Evolutionary conservation across 257 asterid species (phyloP).

Genomic region (Solanum acaule): DNA sequence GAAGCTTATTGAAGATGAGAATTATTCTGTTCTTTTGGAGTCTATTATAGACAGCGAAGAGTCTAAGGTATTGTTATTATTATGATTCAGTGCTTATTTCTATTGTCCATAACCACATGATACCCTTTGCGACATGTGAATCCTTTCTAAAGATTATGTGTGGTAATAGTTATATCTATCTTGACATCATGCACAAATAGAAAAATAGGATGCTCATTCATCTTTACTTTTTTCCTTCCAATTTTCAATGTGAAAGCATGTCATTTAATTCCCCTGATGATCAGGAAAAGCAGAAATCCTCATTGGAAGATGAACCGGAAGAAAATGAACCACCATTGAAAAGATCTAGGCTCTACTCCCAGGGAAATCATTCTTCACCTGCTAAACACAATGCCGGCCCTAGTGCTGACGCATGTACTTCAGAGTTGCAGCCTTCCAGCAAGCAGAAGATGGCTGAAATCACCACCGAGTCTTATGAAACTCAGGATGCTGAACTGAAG

Average conservation of each 20-base stretch:
- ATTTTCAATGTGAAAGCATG: background rate
- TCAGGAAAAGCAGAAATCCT: background rate
- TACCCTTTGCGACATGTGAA: background rate
- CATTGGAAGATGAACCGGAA: constrained; percentile 14
- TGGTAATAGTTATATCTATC: background rate
- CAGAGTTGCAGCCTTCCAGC: background rate
- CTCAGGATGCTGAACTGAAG: constrained; percentile 1
- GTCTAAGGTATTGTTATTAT: constrained; percentile 14
- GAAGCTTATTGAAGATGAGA: constrained; percentile 32
- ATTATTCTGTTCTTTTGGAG: constrained; percentile 28
- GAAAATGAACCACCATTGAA: constrained; percentile 24
- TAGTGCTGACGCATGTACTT: background rate
- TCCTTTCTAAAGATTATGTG: background rate
- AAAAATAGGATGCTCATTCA: background rate
- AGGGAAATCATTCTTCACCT: constrained; percentile 5
- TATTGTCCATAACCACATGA: background rate
- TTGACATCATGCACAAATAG: background rate
- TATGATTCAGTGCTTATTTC: background rate
- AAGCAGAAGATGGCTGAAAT: constrained; percentile 2
- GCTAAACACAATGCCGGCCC: background rate
- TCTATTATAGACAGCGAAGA: constrained; percentile 29
- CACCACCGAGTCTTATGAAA: background rate
- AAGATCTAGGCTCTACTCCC: constrained; percentile 8
- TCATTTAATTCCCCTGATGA: background rate
- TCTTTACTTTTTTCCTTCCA: background rate